phyloP scores from a whole-genome alignment of 2,329 filamentous ascomycete genomes.

The Raffaelea albimanens region DNA sequence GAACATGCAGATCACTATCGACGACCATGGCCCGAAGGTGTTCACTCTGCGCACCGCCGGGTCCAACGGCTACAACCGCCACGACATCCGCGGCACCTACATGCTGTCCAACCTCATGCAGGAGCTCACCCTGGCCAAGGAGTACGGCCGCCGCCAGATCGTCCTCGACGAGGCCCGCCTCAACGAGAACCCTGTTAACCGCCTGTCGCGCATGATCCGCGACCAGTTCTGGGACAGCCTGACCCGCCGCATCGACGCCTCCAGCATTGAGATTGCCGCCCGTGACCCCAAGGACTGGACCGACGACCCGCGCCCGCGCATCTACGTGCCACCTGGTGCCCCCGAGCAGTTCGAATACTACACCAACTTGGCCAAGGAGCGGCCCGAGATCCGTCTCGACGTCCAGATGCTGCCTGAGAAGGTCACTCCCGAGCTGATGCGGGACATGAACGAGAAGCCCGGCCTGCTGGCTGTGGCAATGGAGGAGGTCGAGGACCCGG shows the following conservation, averaged over 20 bases:
- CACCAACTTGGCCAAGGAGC: constrained; percentile 62
- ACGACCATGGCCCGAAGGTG: constrained; percentile 88
- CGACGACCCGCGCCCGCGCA: constrained; percentile 73
- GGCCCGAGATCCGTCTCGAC: constrained; percentile 78
- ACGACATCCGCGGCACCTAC: constrained; percentile 91
- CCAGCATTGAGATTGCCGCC: constrained; percentile 76
- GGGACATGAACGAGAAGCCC: constrained; percentile 76
- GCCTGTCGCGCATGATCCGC: constrained; percentile 76
- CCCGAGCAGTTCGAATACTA: constrained; percentile 91
- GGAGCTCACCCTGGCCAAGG: constrained; percentile 85
- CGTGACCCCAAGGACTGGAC: constrained; percentile 95
- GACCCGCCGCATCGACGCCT: constrained; percentile 82
- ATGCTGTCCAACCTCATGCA: constrained; percentile 95
- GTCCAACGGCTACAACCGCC: constrained; percentile 77
- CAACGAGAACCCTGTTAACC: constrained; percentile 89
- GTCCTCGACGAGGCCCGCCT: constrained; percentile 83
- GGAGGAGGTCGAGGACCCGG: constrained; percentile 60
- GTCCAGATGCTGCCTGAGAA: constrained; percentile 69
- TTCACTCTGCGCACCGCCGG: constrained; percentile 73
- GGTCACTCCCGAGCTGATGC: constrained; percentile 73
- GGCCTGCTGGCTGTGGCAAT: constrained; percentile 86
- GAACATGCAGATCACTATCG: constrained; percentile 96
- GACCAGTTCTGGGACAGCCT: constrained; percentile 89
- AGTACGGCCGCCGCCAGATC: constrained; percentile 81
- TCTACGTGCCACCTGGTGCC: constrained; percentile 78